A percentile compares a stretch with the other conserved stretches of the same genome.
Conservation (phyloP, 176 grass and related monocot genomes). For the Thinopyrum elongatum region DNA sequence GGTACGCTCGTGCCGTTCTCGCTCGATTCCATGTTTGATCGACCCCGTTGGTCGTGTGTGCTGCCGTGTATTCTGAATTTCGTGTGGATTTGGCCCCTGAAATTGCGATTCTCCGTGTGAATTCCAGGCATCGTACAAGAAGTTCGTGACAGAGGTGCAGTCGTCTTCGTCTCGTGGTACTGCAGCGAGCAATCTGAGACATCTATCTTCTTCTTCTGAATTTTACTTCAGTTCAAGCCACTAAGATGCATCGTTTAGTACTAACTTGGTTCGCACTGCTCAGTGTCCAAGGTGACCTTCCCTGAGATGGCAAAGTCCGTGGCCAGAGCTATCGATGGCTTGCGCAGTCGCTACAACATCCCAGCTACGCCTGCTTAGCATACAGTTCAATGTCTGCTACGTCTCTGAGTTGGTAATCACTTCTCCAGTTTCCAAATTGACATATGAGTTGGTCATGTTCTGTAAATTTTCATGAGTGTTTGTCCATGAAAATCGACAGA, state of each 20-base stretch:
- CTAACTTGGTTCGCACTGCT: neutral
- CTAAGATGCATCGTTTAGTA: neutral
- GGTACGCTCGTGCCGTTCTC: constrained; percentile 4
- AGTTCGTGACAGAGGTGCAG: constrained; percentile 49
- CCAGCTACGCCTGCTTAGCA: constrained; percentile 30
- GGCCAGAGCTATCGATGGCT: constrained; percentile 39
- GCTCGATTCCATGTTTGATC: neutral
- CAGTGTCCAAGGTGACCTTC: constrained; percentile 57
- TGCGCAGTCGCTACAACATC: constrained; percentile 57
- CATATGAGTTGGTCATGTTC: too few relatives aligned
- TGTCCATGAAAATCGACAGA: neutral
- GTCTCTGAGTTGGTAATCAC: neutral
- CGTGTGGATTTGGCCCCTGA: too few relatives aligned
- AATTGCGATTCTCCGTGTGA: neutral
- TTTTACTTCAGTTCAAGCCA: neutral
- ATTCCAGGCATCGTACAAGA: constrained; percentile 54
- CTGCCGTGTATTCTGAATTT: too few relatives aligned
- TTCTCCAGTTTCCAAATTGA: neutral
- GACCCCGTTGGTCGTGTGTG: neutral
- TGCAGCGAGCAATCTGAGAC: neutral
- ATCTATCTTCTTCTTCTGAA: constrained; percentile 1
- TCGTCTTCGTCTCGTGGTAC: constrained; percentile 63
- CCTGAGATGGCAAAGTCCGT: constrained; percentile 34
- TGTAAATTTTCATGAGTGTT: neutral
- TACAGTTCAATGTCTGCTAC: neutral